Conservation (phyloP, 2,329 filamentous ascomycete species). For the Sphaerostilbella broomeana region DNA sequence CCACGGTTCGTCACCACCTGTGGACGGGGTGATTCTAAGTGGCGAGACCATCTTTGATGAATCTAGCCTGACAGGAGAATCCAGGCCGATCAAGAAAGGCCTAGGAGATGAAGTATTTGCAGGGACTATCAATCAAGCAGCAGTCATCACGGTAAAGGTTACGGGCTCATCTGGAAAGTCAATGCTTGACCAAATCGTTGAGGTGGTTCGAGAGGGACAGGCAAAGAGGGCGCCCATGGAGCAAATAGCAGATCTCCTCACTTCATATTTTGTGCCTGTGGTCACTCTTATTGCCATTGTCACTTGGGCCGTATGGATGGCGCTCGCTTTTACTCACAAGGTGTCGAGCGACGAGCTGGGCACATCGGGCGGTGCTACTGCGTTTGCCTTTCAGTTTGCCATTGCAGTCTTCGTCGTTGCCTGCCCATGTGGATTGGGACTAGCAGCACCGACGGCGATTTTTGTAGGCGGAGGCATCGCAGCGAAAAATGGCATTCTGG, state of each 20-base stretch:
- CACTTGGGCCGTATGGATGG: constrained; percentile 68
- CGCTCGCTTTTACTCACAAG: constrained; percentile 51
- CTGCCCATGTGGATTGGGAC: constrained; percentile 75
- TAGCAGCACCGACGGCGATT: constrained; percentile 80
- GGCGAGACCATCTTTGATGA: constrained; percentile 74
- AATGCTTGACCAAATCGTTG: constrained; percentile 75
- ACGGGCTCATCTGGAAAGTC: constrained; percentile 61
- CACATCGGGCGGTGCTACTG: constrained; percentile 56
- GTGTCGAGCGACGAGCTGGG: constrained; percentile 53
- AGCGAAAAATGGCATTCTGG: constrained; percentile 71
- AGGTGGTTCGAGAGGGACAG: constrained; percentile 70
- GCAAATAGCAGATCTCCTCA: constrained; percentile 64
- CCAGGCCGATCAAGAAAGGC: constrained; percentile 57
- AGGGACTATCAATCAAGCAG: constrained; percentile 67
- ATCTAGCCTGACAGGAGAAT: constrained; percentile 80
- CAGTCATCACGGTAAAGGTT: constrained; percentile 55
- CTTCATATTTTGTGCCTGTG: constrained; percentile 69
- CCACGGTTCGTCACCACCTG: constrained; percentile 76
- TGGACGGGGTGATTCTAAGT: constrained; percentile 63
- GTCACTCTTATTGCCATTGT: constrained; percentile 62
- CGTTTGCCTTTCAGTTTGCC: constrained; percentile 74
- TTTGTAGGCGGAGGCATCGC: constrained; percentile 78
- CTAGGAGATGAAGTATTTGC: constrained; percentile 61
- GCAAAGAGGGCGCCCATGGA: constrained; percentile 70
- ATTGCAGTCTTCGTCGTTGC: constrained; percentile 84